Conservation (phyloP, 306 rosid genomes). For the Ceratonia siliqua region DNA sequence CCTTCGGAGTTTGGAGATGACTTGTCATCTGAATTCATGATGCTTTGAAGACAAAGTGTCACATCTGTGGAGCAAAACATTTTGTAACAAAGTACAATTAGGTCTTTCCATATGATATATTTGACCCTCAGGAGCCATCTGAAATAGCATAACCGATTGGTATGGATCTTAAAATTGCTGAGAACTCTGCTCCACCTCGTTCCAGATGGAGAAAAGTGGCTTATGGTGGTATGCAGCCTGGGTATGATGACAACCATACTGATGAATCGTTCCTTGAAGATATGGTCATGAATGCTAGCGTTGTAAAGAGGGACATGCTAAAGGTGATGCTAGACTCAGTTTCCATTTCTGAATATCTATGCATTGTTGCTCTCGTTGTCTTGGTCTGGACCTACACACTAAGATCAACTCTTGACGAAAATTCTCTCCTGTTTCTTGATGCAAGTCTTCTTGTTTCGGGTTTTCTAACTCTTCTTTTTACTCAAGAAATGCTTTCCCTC, state of each 20-base stretch:
- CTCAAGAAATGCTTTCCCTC: conserved; percentile 80
- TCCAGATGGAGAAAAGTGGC: conserved; percentile 88
- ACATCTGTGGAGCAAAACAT: conserved; percentile 19
- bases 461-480: conserved; percentile 65
- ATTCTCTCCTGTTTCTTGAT: conserved; percentile 67
- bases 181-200: conserved; percentile 38
- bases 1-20: conserved; percentile 2
- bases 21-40: neutral
- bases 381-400: conserved; percentile 89
- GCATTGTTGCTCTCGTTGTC: conserved; percentile 79
- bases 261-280: conserved; percentile 89
- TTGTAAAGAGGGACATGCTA: conserved; percentile 74
- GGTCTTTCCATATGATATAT: conserved; percentile 7
- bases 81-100: neutral
- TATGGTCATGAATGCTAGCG: conserved; percentile 91
- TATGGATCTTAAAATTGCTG: conserved; percentile 43
- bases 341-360: conserved; percentile 85
- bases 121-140: conserved; percentile 17
- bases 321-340: conserved; percentile 86
- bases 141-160: conserved; percentile 22
- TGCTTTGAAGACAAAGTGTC: conserved; percentile 12
- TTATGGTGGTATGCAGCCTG: conserved; percentile 95
- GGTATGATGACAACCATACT: conserved; percentile 80
- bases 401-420: conserved; percentile 68
- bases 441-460: conserved; percentile 77